Conservation (phyloP, 2,329 filamentous ascomycete species). For the Diaporthe sp. region DNA sequence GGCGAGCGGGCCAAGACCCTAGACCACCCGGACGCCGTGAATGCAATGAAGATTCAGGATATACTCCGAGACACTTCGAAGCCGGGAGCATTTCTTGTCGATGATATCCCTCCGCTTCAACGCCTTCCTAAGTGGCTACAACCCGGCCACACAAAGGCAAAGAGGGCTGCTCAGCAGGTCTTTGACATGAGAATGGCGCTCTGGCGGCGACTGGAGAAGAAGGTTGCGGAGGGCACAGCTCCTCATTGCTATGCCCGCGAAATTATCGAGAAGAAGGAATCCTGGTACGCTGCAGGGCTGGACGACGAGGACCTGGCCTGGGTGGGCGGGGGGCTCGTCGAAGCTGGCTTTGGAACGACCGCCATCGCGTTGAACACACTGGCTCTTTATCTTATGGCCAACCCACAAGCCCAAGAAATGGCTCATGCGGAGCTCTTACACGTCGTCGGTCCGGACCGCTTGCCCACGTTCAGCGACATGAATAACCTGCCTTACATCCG, state of each 20-base stretch:
- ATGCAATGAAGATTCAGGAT: slow-evolving; percentile 28
- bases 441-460: slow-evolving; percentile 50
- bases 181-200: slow-evolving; percentile 45
- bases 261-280: slow-evolving; percentile 43
- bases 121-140: slow-evolving; percentile 46
- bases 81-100: slow-evolving; percentile 47
- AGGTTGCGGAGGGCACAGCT: slow-evolving; percentile 43
- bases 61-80: slow-evolving; percentile 44
- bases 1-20: slow-evolving; percentile 45
- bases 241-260: slow-evolving; percentile 46
- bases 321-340: slow-evolving; percentile 48
- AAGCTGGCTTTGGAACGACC: slow-evolving; percentile 51
- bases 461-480: slow-evolving; percentile 50
- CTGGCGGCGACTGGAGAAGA: slow-evolving; percentile 45
- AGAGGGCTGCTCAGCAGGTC: slow-evolving; percentile 40
- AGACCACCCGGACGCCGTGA: slow-evolving; percentile 43
- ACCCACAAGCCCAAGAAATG: slow-evolving; percentile 49
- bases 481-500: slow-evolving; percentile 42
- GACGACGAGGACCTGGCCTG: slow-evolving; percentile 47
- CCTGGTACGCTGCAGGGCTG: slow-evolving; percentile 45
- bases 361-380: background rate
- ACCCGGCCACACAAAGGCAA: slow-evolving; percentile 43
- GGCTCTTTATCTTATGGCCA: slow-evolving; percentile 42
- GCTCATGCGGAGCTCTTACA: slow-evolving; percentile 59
- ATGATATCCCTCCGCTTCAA: slow-evolving; percentile 45